Percentiles rank a stretch among this genome's conserved stretches.
phyloP scores from a whole-genome alignment of 2,329 filamentous ascomycete species.

The Elsinoe ampelina region DNA sequence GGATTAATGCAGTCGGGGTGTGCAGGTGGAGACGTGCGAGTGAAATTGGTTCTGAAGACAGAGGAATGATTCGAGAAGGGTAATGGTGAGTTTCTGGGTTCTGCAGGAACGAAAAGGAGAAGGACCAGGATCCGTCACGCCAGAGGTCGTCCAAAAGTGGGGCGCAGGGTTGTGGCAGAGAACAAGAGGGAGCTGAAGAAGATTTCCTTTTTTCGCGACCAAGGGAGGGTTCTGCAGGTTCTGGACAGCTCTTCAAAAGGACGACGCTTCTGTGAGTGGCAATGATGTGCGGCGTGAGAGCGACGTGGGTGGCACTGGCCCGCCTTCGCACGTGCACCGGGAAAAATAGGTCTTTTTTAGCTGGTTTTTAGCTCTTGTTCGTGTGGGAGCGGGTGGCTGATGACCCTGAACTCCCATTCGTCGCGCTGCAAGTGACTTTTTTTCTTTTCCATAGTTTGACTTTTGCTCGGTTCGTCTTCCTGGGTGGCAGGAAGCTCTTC shows the following conservation, averaged over 20 bases:
- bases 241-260: background rate
- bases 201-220: conserved; percentile 1
- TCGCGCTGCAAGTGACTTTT: background rate
- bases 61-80: conserved; percentile 1
- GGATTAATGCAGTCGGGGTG: background rate
- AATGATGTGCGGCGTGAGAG: conserved; percentile 8
- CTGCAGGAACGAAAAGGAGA: conserved; percentile 11
- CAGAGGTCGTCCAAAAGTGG: background rate
- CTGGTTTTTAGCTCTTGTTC: background rate
- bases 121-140: conserved; percentile 6
- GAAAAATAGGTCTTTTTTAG: background rate
- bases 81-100: conserved; percentile 3
- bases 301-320: background rate
- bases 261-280: background rate
- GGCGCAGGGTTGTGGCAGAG: background rate
- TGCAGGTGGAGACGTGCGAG: background rate
- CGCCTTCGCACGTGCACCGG: background rate
- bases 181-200: background rate
- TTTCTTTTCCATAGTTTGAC: background rate
- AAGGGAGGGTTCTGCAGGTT: background rate
- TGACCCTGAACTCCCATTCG: background rate
- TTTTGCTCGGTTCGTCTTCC: background rate
- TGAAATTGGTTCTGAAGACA: background rate
- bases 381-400: background rate
- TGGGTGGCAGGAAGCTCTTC: background rate